Percentiles rank a stretch among this genome's conserved stretches.
These are phyloP conservation scores for Diatrype stigma DNA, from an alignment of 2,329 filamentous ascomycete species.

Conservation along the genomic window DNA sequence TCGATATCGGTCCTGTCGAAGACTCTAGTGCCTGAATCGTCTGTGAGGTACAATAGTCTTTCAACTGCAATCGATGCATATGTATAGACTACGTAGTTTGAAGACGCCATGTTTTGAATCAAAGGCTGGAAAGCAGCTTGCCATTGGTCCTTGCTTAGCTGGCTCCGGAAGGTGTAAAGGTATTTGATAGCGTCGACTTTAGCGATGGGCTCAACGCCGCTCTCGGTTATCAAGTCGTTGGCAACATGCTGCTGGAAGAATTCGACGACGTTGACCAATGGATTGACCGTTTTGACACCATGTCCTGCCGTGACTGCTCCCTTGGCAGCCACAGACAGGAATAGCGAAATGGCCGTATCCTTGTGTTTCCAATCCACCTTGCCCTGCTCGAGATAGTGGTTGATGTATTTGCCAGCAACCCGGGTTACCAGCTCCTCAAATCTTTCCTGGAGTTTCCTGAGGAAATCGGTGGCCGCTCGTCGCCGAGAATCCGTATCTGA, in stretches of 20 bases:
- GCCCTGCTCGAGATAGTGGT: conserved; percentile 77
- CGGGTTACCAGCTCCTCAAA: conserved; percentile 82
- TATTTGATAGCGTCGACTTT: conserved; percentile 99
- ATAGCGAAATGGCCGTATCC: conserved; percentile 96
- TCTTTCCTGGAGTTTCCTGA: conserved; percentile 81
- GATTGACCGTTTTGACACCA: conserved; percentile 86
- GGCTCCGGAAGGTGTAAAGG: conserved; percentile 92
- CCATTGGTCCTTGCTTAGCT: conserved; percentile 90
- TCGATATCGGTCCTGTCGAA: conserved; percentile 77
- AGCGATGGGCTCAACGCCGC: conserved; percentile 72
- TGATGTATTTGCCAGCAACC: conserved; percentile 83
- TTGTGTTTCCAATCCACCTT: conserved; percentile 93
- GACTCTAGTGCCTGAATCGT: conserved; percentile 70
- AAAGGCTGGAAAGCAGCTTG: conserved; percentile 82
- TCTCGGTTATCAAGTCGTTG: conserved; percentile 72
- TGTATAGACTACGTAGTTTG: conserved; percentile 95
- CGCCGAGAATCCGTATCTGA: conserved; percentile 93
- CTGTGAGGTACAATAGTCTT: conserved; percentile 78
- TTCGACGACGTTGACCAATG: conserved; percentile 81
- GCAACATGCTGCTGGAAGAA: conserved; percentile 95
- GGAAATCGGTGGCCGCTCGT: conserved; percentile 89
- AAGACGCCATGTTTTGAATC: conserved; percentile 83
- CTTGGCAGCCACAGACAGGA: conserved; percentile 89
- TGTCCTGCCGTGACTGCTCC: conserved; percentile 81
- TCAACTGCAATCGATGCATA: conserved; percentile 98